Evolutionary conservation across 2,329 filamentous ascomycete genomes (phyloP), one percentile per base, ranked within the genome.

Genomic region (Fusarium stilboides): DNA sequence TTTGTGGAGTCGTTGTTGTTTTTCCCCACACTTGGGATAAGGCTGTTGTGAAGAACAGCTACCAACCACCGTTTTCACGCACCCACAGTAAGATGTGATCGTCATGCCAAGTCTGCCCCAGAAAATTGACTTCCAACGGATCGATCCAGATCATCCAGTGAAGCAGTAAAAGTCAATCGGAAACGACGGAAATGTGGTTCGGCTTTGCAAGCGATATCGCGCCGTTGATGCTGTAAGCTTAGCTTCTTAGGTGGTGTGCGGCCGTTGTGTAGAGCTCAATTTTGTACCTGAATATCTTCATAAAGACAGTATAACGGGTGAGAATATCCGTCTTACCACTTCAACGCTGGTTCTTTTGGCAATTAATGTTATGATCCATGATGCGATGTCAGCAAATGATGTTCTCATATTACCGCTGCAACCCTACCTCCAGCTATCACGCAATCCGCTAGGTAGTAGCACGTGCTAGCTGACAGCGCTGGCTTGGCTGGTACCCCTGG

Each of bases 11-110:
- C 5, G 10, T 22, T 44, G 9, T 54, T 43, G 28, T 15, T 28
- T n/a, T 24, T 39, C 33, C 13, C 20, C 31, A n/a, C n/a, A 28
- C 60, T 63, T 43, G 49, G n/a, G 24, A 22, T 50, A 44, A 63
- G 49, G 37, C n/a, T 44, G 26, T 8, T 3, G 39, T 14, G n/a
- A 20, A 45, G 22, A 13, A 17, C 36, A 63, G 22, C 12, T 22
- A 28, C 37, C 19, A n/a, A 6, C 8, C 28, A 31, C 28, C 28
- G 28, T 13, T 13, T 12, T 12, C 5, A n/a, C 19, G n/a, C 14
- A 20, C 15, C 57, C 13, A 14, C 39, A 49, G 36, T 31, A 28
- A 57, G 50, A 13, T 33, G 36, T 13, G n/a, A 8, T 15, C 4
- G 9, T 1, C 40, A 1, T 51, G 34, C 34, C 34, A 15, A 15